Evolutionary conservation across 345 rosid genomes (phyloP), one percentile per base, ranked within the genome.

Genomic region (Acer campestre): DNA sequence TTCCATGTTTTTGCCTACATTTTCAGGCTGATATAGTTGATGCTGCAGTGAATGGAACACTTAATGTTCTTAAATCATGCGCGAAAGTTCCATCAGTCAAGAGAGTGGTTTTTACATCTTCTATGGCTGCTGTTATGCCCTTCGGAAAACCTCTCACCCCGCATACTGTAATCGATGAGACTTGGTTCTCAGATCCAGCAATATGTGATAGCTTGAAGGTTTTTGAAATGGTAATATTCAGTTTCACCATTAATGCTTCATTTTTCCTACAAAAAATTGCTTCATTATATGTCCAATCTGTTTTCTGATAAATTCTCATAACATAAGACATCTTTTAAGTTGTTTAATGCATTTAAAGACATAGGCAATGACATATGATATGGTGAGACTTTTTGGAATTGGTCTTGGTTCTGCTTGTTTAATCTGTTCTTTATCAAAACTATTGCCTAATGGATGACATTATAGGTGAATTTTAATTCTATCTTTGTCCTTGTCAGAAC

Each of bases 71-170:
- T 2, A 72, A 46, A 4, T 77, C 91, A 55, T 86, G 91, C 58
- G 75, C 85, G 8, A 87, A 83, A 61, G 63, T 58, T 22, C 49
- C 84, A 10, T 84, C 88, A 7, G 65, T 88, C 63, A 90, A 80
- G 84, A 73, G 91, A 70, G 88, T 85, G 12, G 71, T 83, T 61
- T 1, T 85, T 22, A 88, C 93, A 14, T 86, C 93, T 27, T 90
- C 93, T 53, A 81, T 65, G n/a, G 75, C 89, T n/a, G 68, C 88
- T 16, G 82, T 85, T 79, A 2, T 62, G 23, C 10, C 4, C 77
- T 77, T 61, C 18, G 86, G 76, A 73, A 84, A 64, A 20, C 86
- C 86, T 74, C 59, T 78, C 3, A 75, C 58, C 10, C 73, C 84
- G 25, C 77, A 77, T 49, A 67, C 79, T 0, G 59, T 82, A 18